Evolutionary conservation across 306 rosid species (phyloP).

Genomic region (Trifolium subterraneum): DNA sequence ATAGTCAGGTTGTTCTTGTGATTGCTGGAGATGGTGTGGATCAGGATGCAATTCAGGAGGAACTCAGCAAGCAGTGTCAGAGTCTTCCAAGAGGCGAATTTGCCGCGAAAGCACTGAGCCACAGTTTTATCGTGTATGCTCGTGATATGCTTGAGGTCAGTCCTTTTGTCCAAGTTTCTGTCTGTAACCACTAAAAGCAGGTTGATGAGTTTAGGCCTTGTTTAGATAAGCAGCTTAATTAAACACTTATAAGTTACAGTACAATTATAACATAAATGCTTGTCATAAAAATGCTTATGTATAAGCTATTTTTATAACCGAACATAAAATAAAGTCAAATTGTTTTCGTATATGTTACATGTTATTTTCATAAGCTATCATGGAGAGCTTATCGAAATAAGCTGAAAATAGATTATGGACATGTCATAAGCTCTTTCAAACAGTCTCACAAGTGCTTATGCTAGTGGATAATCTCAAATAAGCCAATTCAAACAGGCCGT

Average conservation of each 20-base stretch:
- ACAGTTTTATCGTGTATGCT: conserved; percentile 85
- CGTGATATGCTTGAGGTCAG: conserved; percentile 93
- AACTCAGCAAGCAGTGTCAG: conserved; percentile 80
- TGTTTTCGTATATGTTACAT: neutral
- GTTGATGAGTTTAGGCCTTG: neutral
- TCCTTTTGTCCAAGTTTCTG: conserved; percentile 28
- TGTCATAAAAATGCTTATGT: neutral
- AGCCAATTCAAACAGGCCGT: neutral
- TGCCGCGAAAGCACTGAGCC: conserved; percentile 89
- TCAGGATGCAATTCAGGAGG: conserved; percentile 78
- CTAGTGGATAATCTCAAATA: neutral
- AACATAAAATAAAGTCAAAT: neutral
- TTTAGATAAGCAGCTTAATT: neutral
- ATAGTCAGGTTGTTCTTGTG: conserved; percentile 99
- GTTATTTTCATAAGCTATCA: neutral
- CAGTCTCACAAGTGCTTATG: neutral
- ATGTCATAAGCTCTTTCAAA: neutral
- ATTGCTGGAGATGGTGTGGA: conserved; percentile 85
- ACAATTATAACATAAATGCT: neutral
- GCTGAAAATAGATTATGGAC: neutral
- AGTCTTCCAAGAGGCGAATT: conserved; percentile 94
- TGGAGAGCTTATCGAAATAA: neutral
- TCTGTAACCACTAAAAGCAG: conserved; percentile 13
- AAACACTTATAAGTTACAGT: neutral
- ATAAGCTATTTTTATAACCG: neutral